A percentile compares a stretch with the other conserved stretches of the same genome.
phyloP scores from a whole-genome alignment of 73 alveolate genomes.

The Urostyla sp. region DNA sequence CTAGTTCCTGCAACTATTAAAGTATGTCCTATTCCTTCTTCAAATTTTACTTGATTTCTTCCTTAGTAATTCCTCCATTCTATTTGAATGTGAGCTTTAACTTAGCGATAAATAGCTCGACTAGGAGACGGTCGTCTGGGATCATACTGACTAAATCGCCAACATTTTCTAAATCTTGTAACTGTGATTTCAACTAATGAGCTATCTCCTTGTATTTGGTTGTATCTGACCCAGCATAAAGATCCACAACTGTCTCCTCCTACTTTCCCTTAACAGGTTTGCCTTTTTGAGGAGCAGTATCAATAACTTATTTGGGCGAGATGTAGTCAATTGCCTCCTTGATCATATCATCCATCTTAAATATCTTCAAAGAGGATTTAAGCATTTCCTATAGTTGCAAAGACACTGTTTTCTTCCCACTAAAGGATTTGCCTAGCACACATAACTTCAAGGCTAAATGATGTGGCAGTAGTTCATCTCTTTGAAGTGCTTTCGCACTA shows the following conservation, averaged over 20 bases:
- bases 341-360: conserved; percentile 52
- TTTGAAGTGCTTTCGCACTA: neutral
- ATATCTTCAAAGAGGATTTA: conserved; percentile 63
- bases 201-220: conserved; percentile 45
- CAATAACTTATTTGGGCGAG: conserved; percentile 45
- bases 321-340: conserved; percentile 62
- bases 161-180: neutral
- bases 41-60: conserved; percentile 11
- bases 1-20: conserved; percentile 35
- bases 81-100: conserved; percentile 13
- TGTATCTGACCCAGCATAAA: conserved; percentile 46
- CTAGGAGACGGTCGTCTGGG: conserved; percentile 31
- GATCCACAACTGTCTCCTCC: conserved; percentile 45
- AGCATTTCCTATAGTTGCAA: conserved; percentile 42
- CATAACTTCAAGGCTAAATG: conserved; percentile 65
- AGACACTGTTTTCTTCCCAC: conserved; percentile 56
- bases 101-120: conserved; percentile 28
- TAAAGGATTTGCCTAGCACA: conserved; percentile 54
- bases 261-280: conserved; percentile 21
- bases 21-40: conserved; percentile 41
- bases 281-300: conserved; percentile 14
- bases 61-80: neutral
- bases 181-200: conserved; percentile 5
- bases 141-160: conserved; percentile 1
- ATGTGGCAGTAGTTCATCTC: conserved; percentile 21